These are phyloP conservation scores for Flaveria sonorensis DNA, from an alignment of 129 eudicot species.

Conservation along the genomic window DNA sequence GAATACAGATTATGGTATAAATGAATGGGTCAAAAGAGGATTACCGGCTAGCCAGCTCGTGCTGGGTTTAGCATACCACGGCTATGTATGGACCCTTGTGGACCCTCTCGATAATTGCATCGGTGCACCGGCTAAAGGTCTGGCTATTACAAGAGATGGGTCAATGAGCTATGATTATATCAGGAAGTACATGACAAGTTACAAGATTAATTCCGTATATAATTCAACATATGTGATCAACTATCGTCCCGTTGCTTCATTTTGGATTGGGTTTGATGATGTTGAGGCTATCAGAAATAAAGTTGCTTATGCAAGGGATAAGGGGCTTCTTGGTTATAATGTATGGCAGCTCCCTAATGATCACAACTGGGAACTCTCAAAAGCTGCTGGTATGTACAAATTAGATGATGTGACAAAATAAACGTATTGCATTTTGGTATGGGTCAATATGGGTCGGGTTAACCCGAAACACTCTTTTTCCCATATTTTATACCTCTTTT, in stretches of 20 bases:
- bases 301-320: slow-evolving; percentile 54
- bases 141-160: slow-evolving; percentile 32
- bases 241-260: slow-evolving; percentile 41
- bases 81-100: slow-evolving; percentile 54
- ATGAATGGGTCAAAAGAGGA: slow-evolving; percentile 48
- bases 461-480: background rate
- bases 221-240: slow-evolving; percentile 42
- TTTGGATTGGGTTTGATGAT: slow-evolving; percentile 72
- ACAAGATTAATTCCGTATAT: slow-evolving; percentile 28
- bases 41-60: slow-evolving; percentile 38
- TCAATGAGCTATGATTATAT: slow-evolving; percentile 39
- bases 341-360: slow-evolving; percentile 63
- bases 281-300: slow-evolving; percentile 40
- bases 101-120: slow-evolving; percentile 37
- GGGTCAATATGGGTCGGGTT: background rate
- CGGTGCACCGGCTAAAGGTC: slow-evolving; percentile 49
- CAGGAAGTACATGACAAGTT: slow-evolving; percentile 25
- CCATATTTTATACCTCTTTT: background rate
- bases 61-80: slow-evolving; percentile 57
- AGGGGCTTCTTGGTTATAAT: slow-evolving; percentile 59
- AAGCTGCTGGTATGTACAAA: slow-evolving; percentile 47
- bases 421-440: background rate
- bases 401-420: background rate
- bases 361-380: slow-evolving; percentile 57
- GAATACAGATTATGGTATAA: slow-evolving; percentile 53